A percentile compares a stretch with the other conserved stretches of the same genome.
These are phyloP conservation scores for Evansstolkia leycettana DNA, from an alignment of 495 filamentous ascomycete species.

Conservation along the genomic window DNA sequence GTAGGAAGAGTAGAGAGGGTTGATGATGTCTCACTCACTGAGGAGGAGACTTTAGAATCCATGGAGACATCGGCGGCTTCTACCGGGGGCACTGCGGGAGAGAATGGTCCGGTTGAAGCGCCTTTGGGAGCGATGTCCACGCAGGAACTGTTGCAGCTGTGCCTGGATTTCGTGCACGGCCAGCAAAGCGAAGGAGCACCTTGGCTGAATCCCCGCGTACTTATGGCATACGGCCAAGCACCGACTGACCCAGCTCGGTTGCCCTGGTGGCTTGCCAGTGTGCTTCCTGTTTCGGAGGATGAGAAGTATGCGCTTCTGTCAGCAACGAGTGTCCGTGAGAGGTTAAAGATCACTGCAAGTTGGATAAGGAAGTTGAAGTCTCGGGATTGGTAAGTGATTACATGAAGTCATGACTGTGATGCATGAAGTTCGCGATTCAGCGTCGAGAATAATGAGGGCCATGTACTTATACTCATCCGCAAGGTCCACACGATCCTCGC, in stretches of 20 bases:
- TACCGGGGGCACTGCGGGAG: slow-evolving; percentile 7
- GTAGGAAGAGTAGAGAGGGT: slow-evolving; percentile 61
- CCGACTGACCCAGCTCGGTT: slow-evolving; percentile 66
- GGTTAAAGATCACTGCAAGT: slow-evolving; percentile 62
- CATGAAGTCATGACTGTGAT: too few species aligned
- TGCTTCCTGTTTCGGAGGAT: slow-evolving; percentile 61
- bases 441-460: too few species aligned
- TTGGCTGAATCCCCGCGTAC: slow-evolving; percentile 60
- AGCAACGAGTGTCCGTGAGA: slow-evolving; percentile 62
- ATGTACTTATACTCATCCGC: neutral
- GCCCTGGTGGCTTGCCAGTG: slow-evolving; percentile 83
- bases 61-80: slow-evolving; percentile 34
- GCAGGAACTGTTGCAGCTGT: slow-evolving; percentile 48
- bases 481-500: slow-evolving; percentile 22
- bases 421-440: too few species aligned
- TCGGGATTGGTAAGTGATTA: slow-evolving; percentile 51
- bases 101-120: slow-evolving; percentile 6
- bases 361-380: slow-evolving; percentile 68
- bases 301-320: slow-evolving; percentile 67
- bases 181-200: slow-evolving; percentile 53
- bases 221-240: slow-evolving; percentile 63
- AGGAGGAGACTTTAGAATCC: slow-evolving; percentile 66
- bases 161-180: slow-evolving; percentile 51
- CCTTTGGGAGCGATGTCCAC: slow-evolving; percentile 56
- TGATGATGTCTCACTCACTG: slow-evolving; percentile 66